Evolutionary conservation across 805 yeast genomes (phyloP), one percentile per base, ranked within the genome.

Genomic region (Kodamaea neixiangensis): DNA sequence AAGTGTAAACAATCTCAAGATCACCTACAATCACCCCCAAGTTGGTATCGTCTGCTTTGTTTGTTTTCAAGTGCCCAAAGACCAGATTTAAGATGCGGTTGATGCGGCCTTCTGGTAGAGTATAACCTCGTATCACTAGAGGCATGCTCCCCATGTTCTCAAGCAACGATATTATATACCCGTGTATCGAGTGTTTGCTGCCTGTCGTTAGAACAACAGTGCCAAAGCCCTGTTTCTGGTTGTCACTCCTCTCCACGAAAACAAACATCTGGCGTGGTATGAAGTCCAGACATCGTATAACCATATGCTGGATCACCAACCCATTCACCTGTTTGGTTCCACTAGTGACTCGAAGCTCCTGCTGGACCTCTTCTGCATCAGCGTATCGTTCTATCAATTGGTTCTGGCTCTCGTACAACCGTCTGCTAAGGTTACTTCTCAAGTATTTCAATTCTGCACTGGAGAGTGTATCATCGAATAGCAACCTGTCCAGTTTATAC

Each of bases 201-300:
- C 51, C 51, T 17, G 48, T 48, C 13, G 48, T 22, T 15, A 53
- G 49, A 25, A 53, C 43, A 4, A 55, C 29, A 14, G 47, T 31
- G n/a, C 22, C 37, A 31, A 15, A 33, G 20, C 29, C 47, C 3
- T 34, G 19, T 1, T 15, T 25, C 19, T 7, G 13, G 18, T 34
- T 31, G 14, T 33, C 41, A 2, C 33, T 44, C 21, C 37, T 44
- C 21, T 38, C 40, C 11, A 53, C 48, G 18, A 54, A 55, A 3
- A 53, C 45, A 14, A 53, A 34, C 41, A 48, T 48, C 37, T 55
- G 57, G 4, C 54, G 48, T 3, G 58, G 51, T 14, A 55, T 48
- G 1, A 54, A 14, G 17, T 41, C 33, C 34, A 19, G 19, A 33
- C 56, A 48, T 38, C 52, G 47, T 33, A 53, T 44, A 19, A 51